Conservation (phyloP, 2,329 filamentous ascomycete genomes). For the Tolypocladium paradoxum region DNA sequence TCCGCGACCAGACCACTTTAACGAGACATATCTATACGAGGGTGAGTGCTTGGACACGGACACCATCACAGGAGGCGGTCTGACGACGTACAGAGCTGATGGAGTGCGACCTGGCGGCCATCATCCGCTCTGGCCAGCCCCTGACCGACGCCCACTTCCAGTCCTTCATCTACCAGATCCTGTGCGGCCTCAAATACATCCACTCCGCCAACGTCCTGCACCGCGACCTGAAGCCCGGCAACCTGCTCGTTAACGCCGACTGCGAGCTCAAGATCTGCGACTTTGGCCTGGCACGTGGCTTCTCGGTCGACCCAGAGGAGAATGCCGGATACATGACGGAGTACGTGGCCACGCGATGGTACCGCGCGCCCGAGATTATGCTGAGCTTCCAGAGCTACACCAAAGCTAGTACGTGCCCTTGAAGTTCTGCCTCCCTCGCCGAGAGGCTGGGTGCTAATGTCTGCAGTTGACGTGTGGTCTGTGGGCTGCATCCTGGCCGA, state of each 20-base stretch:
- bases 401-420: slow-evolving; percentile 79
- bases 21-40: slow-evolving; percentile 98
- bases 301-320: slow-evolving; percentile 94
- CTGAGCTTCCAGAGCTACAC: slow-evolving; percentile 99
- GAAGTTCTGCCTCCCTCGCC: too few species aligned
- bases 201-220: slow-evolving; percentile 97
- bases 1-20: slow-evolving; percentile 92
- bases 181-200: slow-evolving; percentile 97
- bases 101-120: slow-evolving; percentile 97
- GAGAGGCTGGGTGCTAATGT: neutral
- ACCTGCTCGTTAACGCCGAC: slow-evolving; percentile 94
- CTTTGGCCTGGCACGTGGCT: slow-evolving; percentile 91
- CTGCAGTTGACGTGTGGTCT: slow-evolving; percentile 92
- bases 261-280: slow-evolving; percentile 99
- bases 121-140: slow-evolving; percentile 93
- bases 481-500: slow-evolving; percentile 97
- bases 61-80: neutral
- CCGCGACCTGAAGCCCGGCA: slow-evolving; percentile 93
- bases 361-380: slow-evolving; percentile 93
- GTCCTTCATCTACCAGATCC: slow-evolving; percentile 99
- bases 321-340: slow-evolving; percentile 99
- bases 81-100: slow-evolving; percentile 63
- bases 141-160: slow-evolving; percentile 98
- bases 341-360: slow-evolving; percentile 98
- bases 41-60: slow-evolving; percentile 42